These are phyloP conservation scores for Somion occarium DNA, from an alignment of 1,284 basidiomycete genomes.

Conservation along the genomic window DNA sequence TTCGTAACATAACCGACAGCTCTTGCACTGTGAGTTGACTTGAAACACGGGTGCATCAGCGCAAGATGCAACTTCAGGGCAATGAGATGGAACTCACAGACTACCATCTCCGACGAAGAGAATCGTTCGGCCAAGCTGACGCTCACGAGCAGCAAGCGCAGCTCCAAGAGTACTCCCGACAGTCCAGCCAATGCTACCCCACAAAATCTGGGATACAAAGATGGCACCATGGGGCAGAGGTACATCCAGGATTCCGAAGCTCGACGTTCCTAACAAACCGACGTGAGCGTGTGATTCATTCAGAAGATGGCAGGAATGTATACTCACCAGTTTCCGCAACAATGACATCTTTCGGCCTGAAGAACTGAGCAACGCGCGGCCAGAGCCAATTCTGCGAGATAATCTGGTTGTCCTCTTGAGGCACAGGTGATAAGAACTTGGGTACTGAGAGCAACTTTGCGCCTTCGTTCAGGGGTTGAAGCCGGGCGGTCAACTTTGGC, in stretches of 20 bases:
- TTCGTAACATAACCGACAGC: slow-evolving; percentile 72
- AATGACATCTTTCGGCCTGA: slow-evolving; percentile 74
- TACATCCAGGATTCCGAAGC: slow-evolving; percentile 55
- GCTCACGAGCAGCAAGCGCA: slow-evolving; percentile 73
- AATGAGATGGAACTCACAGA: slow-evolving; percentile 37
- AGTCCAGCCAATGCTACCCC: slow-evolving; percentile 87
- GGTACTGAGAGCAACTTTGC: slow-evolving; percentile 45
- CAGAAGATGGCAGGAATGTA: too few species aligned
- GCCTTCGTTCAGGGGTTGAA: slow-evolving; percentile 36
- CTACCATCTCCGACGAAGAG: slow-evolving; percentile 88
- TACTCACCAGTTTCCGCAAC: slow-evolving; percentile 87
- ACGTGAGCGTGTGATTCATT: too few species aligned
- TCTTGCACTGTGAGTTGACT: slow-evolving; percentile 76
- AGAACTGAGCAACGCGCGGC: slow-evolving; percentile 80
- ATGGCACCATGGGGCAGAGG: slow-evolving; percentile 64
- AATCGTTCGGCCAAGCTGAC: slow-evolving; percentile 61
- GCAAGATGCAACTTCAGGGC: neutral
- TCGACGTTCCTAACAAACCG: too few species aligned
- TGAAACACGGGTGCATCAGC: too few species aligned
- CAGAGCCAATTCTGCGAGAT: slow-evolving; percentile 85
- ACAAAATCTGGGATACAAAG: slow-evolving; percentile 76
- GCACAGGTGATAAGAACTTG: slow-evolving; percentile 41
- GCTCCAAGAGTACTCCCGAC: slow-evolving; percentile 75
- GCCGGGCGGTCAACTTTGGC: slow-evolving; percentile 58
- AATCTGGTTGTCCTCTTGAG: slow-evolving; percentile 40